Evolutionary conservation across 1,284 basidiomycete species (phyloP).

Genomic region (Fomitopsis pinicola): DNA sequence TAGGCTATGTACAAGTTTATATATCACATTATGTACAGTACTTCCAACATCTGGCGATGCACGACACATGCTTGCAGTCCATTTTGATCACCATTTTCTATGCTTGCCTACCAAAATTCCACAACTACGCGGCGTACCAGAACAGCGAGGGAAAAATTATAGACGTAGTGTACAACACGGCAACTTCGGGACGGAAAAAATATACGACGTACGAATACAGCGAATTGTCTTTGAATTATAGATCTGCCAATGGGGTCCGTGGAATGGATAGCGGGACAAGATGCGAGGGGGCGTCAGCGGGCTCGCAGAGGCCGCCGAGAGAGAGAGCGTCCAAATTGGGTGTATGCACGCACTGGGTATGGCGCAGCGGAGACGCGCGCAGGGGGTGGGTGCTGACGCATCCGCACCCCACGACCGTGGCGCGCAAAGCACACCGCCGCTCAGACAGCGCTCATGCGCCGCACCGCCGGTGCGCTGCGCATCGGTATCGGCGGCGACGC

Average conservation of each 20-base stretch:
- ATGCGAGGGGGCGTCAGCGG: background rate
- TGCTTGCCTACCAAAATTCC: background rate
- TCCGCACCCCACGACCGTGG: background rate
- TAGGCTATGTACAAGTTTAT: background rate
- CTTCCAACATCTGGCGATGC: background rate
- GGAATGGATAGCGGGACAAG: background rate
- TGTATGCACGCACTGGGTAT: background rate
- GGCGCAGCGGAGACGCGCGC: background rate
- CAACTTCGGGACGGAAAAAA: background rate
- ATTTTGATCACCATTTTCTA: background rate
- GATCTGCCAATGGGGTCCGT: background rate
- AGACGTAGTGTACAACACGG: background rate
- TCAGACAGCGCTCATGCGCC: constrained; percentile 7
- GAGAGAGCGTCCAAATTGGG: background rate
- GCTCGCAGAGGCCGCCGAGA: background rate
- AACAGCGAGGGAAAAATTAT: background rate
- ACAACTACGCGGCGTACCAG: background rate
- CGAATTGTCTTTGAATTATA: background rate
- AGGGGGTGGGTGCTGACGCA: background rate
- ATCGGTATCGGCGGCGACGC: background rate
- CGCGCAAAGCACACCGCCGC: background rate
- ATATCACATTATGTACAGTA: background rate
- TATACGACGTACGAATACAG: background rate
- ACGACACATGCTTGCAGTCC: background rate
- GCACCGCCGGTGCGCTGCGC: background rate